These are phyloP conservation scores for Cercospora sojina DNA, from an alignment of 2,329 filamentous ascomycete species.

Conservation along the genomic window DNA sequence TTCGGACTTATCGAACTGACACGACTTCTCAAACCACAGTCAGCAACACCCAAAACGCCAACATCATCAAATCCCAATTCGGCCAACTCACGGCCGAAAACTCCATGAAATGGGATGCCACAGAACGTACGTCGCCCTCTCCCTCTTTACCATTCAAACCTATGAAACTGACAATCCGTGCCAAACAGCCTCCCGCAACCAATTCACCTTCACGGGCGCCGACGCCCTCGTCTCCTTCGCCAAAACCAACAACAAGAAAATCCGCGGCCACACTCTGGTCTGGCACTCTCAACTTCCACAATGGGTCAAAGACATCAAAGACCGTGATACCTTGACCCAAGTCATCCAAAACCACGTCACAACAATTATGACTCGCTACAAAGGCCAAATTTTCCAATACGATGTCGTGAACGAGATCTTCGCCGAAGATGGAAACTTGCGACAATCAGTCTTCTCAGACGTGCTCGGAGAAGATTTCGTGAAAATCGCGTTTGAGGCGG, in stretches of 20 bases:
- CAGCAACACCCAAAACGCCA: slow-evolving; percentile 50
- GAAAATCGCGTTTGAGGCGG: slow-evolving; percentile 67
- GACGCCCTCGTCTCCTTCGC: slow-evolving; percentile 63
- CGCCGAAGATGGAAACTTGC: slow-evolving; percentile 61
- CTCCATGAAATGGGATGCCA: slow-evolving; percentile 65
- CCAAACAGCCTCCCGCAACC: slow-evolving; percentile 32
- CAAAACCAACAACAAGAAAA: slow-evolving; percentile 54
- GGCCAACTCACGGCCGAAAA: slow-evolving; percentile 68
- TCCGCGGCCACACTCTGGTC: slow-evolving; percentile 66
- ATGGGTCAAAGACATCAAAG: slow-evolving; percentile 60
- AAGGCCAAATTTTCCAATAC: slow-evolving; percentile 63
- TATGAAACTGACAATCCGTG: background rate
- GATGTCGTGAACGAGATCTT: slow-evolving; percentile 64
- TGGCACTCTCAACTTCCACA: slow-evolving; percentile 57
- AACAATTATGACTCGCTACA: slow-evolving; percentile 58
- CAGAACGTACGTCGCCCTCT: slow-evolving; percentile 44
- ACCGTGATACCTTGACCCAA: slow-evolving; percentile 52
- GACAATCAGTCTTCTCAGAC: slow-evolving; percentile 62
- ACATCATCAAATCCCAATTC: slow-evolving; percentile 61
- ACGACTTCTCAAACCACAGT: slow-evolving; percentile 35
- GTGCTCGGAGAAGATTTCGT: slow-evolving; percentile 71
- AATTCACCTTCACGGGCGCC: slow-evolving; percentile 57
- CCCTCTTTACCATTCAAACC: background rate
- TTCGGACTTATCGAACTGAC: background rate
- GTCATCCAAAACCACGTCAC: slow-evolving; percentile 62